Evolutionary conservation across 1,139 yeast genomes (phyloP), one percentile per base, ranked within the genome.

Genomic region (Magnusiomyces tetraspermus): DNA sequence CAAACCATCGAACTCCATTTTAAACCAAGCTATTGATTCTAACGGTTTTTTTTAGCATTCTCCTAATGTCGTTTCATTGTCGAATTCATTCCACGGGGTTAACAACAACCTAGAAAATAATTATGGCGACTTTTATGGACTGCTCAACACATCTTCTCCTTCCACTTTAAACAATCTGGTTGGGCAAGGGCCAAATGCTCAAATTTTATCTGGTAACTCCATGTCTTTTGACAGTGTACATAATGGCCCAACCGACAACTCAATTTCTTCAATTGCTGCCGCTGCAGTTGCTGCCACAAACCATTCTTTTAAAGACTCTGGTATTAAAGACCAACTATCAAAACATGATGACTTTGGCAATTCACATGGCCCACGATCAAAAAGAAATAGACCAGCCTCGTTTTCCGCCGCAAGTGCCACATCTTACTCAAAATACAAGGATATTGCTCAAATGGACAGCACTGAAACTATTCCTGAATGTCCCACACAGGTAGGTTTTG

Each of bases 361-460:
- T 52, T 50, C 11, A 59, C 6, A 6, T 8, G 55, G 22, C 64
- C 58, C 51, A 10, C 58, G 40, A 22, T 45, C 51, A 3, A 24
- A 45, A 24, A 40, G 66, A 31, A 59, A 61, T 49, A 69, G 95
- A 42, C 92, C 85, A 63, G 83, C 85, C 31, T 87, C 96, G 1
- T 89, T 86, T 64, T 81, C 89, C 4, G 96, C 96, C 0, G 80
- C 88, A 1, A 78, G 87, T 13, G 80, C 88, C 0, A 70, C 77
- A 13, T 80, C 94, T 0, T 88, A 88, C 63, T 76, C 86, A 2
- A 78, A 77, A 46, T 66, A 70, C 46, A 74, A 74, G 58, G 83
- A 79, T 40, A 55, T 58, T 30, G 65, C 59, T 28, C 61, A 56
- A 4, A 57, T 63, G 46, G 72, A 75, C 6, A 55, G 61, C 17